These are phyloP conservation scores for Fusarium staphyleae DNA, from an alignment of 2,329 filamentous ascomycete genomes.

Conservation along the genomic window DNA sequence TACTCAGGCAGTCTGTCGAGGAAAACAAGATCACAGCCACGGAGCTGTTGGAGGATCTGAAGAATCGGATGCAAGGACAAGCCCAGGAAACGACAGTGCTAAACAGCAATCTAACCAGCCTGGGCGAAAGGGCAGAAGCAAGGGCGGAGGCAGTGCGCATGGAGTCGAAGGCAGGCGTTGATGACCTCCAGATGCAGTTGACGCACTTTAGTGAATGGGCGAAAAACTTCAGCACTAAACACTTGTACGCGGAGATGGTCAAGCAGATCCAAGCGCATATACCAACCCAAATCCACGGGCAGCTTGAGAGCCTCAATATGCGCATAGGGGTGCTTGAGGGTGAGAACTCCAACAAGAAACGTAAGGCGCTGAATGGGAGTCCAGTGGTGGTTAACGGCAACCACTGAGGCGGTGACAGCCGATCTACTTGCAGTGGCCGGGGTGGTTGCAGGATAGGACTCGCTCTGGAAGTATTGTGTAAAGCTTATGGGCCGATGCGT, in stretches of 20 bases:
- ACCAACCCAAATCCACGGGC: conserved; percentile 27
- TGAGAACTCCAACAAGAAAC: conserved; percentile 32
- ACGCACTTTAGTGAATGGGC: conserved; percentile 55
- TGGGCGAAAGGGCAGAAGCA: conserved; percentile 10
- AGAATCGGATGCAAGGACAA: neutral
- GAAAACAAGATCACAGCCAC: neutral
- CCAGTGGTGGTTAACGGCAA: conserved; percentile 16
- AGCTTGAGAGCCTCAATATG: conserved; percentile 29
- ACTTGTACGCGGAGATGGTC: conserved; percentile 51
- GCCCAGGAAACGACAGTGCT: conserved; percentile 7
- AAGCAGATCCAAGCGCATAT: conserved; percentile 45
- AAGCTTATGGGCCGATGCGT: neutral
- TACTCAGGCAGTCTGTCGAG: neutral
- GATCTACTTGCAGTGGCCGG: neutral
- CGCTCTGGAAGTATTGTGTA: neutral
- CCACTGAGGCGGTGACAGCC: conserved; percentile 4
- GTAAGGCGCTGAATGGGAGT: conserved; percentile 34
- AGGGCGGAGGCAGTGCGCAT: conserved; percentile 17
- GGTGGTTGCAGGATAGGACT: neutral
- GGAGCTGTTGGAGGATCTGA: neutral
- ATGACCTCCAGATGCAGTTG: conserved; percentile 48
- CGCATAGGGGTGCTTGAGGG: conserved; percentile 36
- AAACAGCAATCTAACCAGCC: conserved; percentile 1
- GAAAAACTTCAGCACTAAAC: conserved; percentile 56
- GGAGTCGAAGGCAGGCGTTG: conserved; percentile 38